Evolutionary conservation across 176 grass and related monocot species (phyloP), one percentile per base, ranked within the genome.

Genomic region (Carex scoparia): DNA sequence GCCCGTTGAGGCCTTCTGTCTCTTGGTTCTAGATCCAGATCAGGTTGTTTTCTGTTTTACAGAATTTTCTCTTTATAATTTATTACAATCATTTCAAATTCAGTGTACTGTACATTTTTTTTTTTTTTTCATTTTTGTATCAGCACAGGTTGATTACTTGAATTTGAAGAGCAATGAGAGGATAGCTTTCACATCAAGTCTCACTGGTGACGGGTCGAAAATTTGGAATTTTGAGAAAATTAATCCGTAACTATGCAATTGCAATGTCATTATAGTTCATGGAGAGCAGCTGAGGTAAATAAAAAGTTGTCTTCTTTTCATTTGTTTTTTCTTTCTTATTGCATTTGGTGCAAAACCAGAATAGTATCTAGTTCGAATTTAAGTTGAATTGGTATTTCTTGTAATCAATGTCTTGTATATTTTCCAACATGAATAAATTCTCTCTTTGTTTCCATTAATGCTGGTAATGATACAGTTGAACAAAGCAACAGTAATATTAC

Each of bases 161-260:
- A 94, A 95, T 79, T 85, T 98, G 79, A 93, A 90, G 90, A 95
- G 80, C 84, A 98, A 93, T 71, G 88, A 95, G 54, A 93, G 91
- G 73, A 69, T 95, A 82, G 69, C 90, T 49, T 98, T 95, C 84
- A 95, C 37, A 73, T 93, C 86, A 69, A 84, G 55, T 61, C 59
- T 51, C 28, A 89, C 85, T 23, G 89, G 5, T 11, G 82, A 90
- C 7, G 80, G 87, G 9, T 84, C 31, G 61, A 80, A 85, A 23
- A 35, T 80, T 85, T 98, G 93, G 95, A 86, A 86, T 49, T 78
- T 84, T 23, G 77, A 86, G 64, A 92, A 84, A 72, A 80, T 92
- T 65, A 94, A 87, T 61, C 94, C 90, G 13, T 87, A 85, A 75
- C n/a, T 1, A n/a, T 68, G 18, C 10, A 73, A 85, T 37, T 66